These are phyloP conservation scores for Sporobolomyces roseus DNA, from an alignment of 768 basidiomycete genomes.

Conservation along the genomic window DNA sequence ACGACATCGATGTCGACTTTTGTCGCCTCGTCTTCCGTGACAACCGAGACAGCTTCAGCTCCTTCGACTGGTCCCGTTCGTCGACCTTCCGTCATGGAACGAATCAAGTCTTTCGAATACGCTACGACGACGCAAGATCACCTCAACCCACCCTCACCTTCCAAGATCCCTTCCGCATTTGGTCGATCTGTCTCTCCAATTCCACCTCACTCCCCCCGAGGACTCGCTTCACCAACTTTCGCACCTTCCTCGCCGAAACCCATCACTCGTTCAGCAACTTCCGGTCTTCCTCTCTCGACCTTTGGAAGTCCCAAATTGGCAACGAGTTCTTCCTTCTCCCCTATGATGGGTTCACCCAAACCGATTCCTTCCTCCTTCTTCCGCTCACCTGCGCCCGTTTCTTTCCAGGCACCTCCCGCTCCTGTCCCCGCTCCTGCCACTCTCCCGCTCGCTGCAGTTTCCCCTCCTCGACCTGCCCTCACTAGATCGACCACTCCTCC, in stretches of 20 bases:
- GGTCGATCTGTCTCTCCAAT: constrained; percentile 1
- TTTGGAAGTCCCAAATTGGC: constrained; percentile 22
- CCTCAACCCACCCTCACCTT: constrained; percentile 24
- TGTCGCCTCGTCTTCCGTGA: neutral
- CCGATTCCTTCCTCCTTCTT: constrained; percentile 6
- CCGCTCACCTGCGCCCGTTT: neutral
- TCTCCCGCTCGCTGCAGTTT: neutral
- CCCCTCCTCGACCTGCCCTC: constrained; percentile 8
- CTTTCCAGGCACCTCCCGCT: constrained; percentile 10
- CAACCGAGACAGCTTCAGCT: neutral
- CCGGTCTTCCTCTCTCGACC: constrained; percentile 27
- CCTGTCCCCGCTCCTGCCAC: neutral
- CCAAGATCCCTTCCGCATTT: constrained; percentile 29
- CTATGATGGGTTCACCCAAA: constrained; percentile 21
- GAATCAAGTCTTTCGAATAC: constrained; percentile 35
- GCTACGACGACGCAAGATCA: constrained; percentile 3
- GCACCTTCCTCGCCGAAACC: constrained; percentile 19
- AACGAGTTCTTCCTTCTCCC: constrained; percentile 5
- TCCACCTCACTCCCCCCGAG: constrained; percentile 1
- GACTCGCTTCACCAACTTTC: constrained; percentile 16
- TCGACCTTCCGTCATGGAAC: constrained; percentile 38
- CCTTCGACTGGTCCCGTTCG: neutral
- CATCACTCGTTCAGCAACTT: constrained; percentile 26
- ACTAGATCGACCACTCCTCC: constrained; percentile 24
- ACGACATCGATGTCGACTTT: neutral